phyloP scores from a whole-genome alignment of 2,329 filamentous ascomycete genomes.

The Penicillium brasilianum region DNA sequence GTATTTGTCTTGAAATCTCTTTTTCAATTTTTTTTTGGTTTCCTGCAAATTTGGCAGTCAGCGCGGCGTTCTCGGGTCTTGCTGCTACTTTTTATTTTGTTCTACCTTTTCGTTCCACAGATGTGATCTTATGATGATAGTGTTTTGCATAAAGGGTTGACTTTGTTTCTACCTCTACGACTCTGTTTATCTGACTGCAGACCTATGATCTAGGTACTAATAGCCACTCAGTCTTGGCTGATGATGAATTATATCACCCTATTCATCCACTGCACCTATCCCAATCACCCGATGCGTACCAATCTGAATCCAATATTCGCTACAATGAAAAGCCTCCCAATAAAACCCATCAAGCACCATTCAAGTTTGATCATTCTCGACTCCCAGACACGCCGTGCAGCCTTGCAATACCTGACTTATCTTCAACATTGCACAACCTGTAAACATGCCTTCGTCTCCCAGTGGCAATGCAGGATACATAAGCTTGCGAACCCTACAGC shows the following conservation, averaged over 20 bases:
- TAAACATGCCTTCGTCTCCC: not conserved
- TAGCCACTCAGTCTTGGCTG: constrained; percentile 4
- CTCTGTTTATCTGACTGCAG: constrained; percentile 10
- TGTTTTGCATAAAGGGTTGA: constrained; percentile 11
- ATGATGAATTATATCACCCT: not conserved
- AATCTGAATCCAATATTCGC: not conserved
- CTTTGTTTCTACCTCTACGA: constrained; percentile 3
- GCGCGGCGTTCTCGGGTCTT: constrained; percentile 18
- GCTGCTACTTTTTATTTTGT: not conserved
- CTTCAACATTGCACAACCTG: not conserved
- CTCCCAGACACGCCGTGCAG: not conserved
- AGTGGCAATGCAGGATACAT: not conserved
- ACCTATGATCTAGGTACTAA: constrained; percentile 19
- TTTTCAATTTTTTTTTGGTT: constrained; percentile 17
- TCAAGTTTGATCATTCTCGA: not conserved
- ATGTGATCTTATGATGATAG: constrained; percentile 19
- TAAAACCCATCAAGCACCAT: not conserved
- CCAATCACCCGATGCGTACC: not conserved
- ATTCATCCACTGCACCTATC: not conserved
- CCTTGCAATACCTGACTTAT: not conserved
- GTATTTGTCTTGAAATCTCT: not conserved
- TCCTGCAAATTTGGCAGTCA: constrained; percentile 7
- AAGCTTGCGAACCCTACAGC: not conserved
- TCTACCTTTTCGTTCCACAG: not conserved
- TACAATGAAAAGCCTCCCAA: not conserved